Conservation (phyloP, 441 rosid genomes). For the Viola pubescens region DNA sequence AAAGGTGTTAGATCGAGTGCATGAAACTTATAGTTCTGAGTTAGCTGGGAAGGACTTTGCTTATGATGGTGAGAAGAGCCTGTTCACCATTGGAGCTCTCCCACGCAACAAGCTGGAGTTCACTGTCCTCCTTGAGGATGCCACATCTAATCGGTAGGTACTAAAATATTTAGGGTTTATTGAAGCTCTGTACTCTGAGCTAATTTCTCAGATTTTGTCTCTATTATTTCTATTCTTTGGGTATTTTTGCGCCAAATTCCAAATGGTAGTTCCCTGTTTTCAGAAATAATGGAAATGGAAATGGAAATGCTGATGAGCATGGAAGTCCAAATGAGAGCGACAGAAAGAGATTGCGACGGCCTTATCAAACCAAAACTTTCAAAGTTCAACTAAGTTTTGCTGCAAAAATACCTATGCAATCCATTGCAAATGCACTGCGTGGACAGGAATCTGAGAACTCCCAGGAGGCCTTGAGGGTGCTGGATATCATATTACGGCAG, state of each 20-base stretch:
- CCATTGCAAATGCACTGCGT: constrained; percentile 47
- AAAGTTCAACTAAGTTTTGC: constrained; percentile 52
- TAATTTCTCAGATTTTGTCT: neutral
- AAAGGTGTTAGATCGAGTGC: constrained; percentile 44
- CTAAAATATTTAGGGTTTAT: neutral
- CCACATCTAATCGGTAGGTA: constrained; percentile 32
- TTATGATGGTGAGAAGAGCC: constrained; percentile 56
- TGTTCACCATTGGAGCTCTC: constrained; percentile 49
- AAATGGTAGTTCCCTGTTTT: neutral
- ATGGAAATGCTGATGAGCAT: constrained; percentile 33
- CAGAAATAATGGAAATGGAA: constrained; percentile 45
- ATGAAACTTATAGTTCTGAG: constrained; percentile 42
- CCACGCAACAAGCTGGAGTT: constrained; percentile 50
- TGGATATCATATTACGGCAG: constrained; percentile 53
- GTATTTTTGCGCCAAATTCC: neutral
- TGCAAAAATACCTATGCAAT: constrained; percentile 53
- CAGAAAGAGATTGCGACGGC: constrained; percentile 42
- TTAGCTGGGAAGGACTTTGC: constrained; percentile 48
- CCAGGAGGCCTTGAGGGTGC: constrained; percentile 52
- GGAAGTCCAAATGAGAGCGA: constrained; percentile 42
- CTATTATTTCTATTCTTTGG: neutral
- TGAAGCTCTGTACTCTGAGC: neutral
- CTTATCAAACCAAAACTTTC: constrained; percentile 34
- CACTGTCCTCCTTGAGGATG: constrained; percentile 46
- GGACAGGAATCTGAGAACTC: constrained; percentile 59